Base-by-base conservation (phyloP, 345 rosid species). In the Lepidium sativum region DNA sequence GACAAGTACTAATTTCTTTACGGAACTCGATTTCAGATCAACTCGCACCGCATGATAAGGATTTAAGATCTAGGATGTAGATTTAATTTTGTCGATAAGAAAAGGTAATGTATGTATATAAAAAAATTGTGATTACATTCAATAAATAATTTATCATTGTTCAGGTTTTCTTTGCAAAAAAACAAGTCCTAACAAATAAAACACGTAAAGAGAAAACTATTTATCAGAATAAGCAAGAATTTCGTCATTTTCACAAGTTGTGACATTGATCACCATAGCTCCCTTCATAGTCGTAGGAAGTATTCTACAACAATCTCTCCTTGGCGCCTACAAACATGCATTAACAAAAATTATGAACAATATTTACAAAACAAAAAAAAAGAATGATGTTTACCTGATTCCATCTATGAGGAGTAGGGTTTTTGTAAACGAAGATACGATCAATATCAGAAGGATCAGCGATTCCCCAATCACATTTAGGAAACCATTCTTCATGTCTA, bases 241-340 rank as follows among this genome's bases (percentile, higher is more conserved):
- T 50, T 86, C 85, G 23, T 73, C 81, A 20, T 68, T 69, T 53
- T 51, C 56, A 75, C 84, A 85, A 15, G 27, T 69, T 6, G 75
- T 78, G 6, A 82, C 84, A 42, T 77, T 70, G 68, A 83, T 15
- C 27, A 52, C 68, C 69, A 84, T 6, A 4, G 76, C 71, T 8
- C 69, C 79, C 42, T 60, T 69, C 74, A 52, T 80, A 35, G 60
- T 59, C 6, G 74, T 38, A 0, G 69, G 81, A 71, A 78, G 13
- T 2, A 80, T 47, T 38, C 82, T 75, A 68, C 91, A 78, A 50
- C 85, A 77, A 39, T 82, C 77, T 69, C 94, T 80, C 42, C 87
- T 54, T 2, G 83, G 90, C 50, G 83, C 65, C 75, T 70, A 10
- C 8, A 8, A 37, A 27, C 4, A 23, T 23, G 21, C 33, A 31